Conservation (phyloP, 345 rosid genomes). For the Bruguiera gymnorhiza region DNA sequence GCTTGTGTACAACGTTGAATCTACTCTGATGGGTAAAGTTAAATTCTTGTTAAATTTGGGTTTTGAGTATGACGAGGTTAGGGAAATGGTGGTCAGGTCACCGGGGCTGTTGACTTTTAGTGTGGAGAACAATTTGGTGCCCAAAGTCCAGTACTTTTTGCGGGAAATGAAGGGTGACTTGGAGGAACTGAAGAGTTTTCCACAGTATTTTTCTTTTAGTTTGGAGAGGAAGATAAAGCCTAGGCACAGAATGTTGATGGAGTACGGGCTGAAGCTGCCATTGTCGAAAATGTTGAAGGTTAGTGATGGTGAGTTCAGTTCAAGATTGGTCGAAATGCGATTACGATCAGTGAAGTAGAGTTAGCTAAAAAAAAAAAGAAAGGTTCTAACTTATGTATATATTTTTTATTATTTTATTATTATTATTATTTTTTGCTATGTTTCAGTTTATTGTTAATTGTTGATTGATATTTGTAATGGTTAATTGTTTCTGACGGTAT, state of each 20-base stretch:
- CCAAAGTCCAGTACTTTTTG: constrained; percentile 58
- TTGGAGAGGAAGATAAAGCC: constrained; percentile 85
- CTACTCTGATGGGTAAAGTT: constrained; percentile 56
- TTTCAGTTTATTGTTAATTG: background rate
- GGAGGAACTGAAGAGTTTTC: constrained; percentile 61
- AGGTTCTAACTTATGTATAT: constrained; percentile 1
- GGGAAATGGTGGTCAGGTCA: constrained; percentile 66
- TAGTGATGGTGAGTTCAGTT: constrained; percentile 73
- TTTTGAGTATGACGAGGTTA: constrained; percentile 49
- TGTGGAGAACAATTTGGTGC: constrained; percentile 61
- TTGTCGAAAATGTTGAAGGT: constrained; percentile 71
- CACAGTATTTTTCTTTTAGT: constrained; percentile 89
- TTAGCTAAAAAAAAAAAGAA: background rate
- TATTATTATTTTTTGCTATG: too few relatives aligned
- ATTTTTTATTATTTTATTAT: background rate
- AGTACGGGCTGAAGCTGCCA: constrained; percentile 52
- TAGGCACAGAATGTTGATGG: constrained; percentile 56
- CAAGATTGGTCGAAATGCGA: constrained; percentile 54
- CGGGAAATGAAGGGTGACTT: constrained; percentile 62
- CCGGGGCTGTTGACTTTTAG: constrained; percentile 73
- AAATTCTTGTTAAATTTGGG: constrained; percentile 49
- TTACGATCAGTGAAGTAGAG: constrained; percentile 32
- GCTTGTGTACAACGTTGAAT: constrained; percentile 61
- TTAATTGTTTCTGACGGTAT: too few relatives aligned
- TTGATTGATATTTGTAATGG: background rate